Evolutionary conservation across 2,329 filamentous ascomycete species (phyloP).

Genomic region (Pseudogymnoascus destructans): DNA sequence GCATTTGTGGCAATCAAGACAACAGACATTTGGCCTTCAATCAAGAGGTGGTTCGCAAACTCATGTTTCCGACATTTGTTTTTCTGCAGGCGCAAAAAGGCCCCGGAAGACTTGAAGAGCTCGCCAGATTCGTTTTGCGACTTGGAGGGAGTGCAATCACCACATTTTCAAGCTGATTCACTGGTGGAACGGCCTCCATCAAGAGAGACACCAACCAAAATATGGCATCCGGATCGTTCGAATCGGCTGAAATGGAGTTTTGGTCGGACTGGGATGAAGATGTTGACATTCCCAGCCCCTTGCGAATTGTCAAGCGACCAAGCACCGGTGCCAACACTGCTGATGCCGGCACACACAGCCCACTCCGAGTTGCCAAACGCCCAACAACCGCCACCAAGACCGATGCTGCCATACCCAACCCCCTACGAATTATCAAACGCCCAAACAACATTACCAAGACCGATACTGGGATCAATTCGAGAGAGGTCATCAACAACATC

Average conservation of each 20-base stretch:
- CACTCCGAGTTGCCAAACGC: not conserved
- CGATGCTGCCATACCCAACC: not conserved
- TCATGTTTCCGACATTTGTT: slow-evolving; percentile 13
- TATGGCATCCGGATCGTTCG: slow-evolving; percentile 28
- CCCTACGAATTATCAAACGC: not conserved
- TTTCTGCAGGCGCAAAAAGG: slow-evolving; percentile 11
- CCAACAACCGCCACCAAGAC: not conserved
- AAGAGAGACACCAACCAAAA: not conserved
- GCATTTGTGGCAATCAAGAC: slow-evolving; percentile 25
- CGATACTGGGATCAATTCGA: not conserved
- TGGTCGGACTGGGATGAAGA: slow-evolving; percentile 7
- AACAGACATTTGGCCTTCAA: slow-evolving; percentile 15
- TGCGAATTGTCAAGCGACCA: slow-evolving; percentile 5
- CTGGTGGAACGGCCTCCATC: slow-evolving; percentile 17
- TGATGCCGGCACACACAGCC: not conserved
- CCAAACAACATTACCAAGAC: not conserved
- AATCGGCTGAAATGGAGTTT: slow-evolving; percentile 26
- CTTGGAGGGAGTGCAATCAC: slow-evolving; percentile 25
- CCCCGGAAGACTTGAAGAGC: slow-evolving; percentile 27
- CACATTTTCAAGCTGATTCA: slow-evolving; percentile 21
- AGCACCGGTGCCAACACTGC: not conserved
- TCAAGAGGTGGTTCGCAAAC: slow-evolving; percentile 15
- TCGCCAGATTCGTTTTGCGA: slow-evolving; percentile 28
- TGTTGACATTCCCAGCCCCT: slow-evolving; percentile 5
- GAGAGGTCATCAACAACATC: slow-evolving; percentile 6